Evolutionary conservation across 352 stramenopile species (phyloP), one percentile per base, ranked within the genome.

Genomic region (Phytophthora fragariaefolia): DNA sequence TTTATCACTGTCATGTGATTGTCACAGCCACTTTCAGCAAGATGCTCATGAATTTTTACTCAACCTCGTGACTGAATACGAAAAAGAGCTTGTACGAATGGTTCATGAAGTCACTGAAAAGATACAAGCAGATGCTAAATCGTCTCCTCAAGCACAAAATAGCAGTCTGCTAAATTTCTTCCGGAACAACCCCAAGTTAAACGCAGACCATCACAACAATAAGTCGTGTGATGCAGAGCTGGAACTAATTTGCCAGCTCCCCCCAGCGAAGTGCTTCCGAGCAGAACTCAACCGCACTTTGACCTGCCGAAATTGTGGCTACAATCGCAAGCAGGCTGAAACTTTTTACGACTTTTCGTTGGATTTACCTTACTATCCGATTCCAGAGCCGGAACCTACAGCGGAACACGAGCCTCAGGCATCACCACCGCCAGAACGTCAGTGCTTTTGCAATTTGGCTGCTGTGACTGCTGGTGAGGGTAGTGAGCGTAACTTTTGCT

Each of bases 31-130:
- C 59, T 80, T 87, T 47, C 89, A 96, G 58, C 89, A 96, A 72
- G 89, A 96, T 45, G 89, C 89, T 2, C 89, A 96, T 54, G 89
- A 96, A 54, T 96, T 96, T 61, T 64, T 96, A 52, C 73, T 95
- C 17, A 90, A 91, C 38, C 38, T 96, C 8, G 76, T 96, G 48
- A 91, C 83, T 4, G 89, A 95, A 46, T 93, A 92, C 66, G 89
- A 96, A 56, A 91, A 90, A 51, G 89, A 96, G 54, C 73, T 95
- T 9, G 64, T 90, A 7, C 26, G 73, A 47, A 80, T 76, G 8
- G 80, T 92, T 6, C 49, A 67, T 63, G 63, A 73, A 58, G 28
- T 74, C 6, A 66, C 71, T 20, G 56, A 70, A 9, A 89, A 87
- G 52, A 47, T 79, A 52, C 38, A 63, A 24, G 52, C 63, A 51